A percentile compares a stretch with the other conserved stretches of the same genome.
Conservation (phyloP, 2,329 filamentous ascomycete species). For the Fusarium drepaniforme region DNA sequence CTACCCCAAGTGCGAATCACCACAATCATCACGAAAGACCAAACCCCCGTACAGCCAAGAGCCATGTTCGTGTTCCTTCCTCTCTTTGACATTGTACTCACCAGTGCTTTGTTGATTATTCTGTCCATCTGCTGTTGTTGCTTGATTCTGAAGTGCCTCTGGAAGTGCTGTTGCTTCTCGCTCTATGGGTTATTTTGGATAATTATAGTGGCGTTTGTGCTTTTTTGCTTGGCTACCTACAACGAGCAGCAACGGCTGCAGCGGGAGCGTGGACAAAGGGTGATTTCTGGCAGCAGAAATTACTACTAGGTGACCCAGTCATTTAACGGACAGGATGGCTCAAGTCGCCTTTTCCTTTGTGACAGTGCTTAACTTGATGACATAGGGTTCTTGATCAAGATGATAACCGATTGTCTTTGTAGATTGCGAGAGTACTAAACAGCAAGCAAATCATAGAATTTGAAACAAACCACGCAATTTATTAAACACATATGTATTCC, state of each 20-base stretch:
- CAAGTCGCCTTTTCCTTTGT: not conserved
- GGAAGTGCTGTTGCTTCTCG: not conserved
- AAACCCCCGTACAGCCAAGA: not conserved
- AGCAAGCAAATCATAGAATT: not conserved
- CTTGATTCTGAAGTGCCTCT: not conserved
- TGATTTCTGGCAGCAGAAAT: no score
- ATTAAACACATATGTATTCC: not conserved
- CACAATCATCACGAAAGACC: not conserved
- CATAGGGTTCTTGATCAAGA: not conserved
- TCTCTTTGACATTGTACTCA: not conserved
- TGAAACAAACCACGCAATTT: not conserved
- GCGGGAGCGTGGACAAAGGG: no score
- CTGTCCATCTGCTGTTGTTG: not conserved
- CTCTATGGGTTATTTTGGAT: not conserved
- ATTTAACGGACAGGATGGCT: not conserved
- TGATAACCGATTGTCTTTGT: not conserved
- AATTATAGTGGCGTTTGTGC: not conserved
- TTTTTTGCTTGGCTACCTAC: not conserved
- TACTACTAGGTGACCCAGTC: not conserved
- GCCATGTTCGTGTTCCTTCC: not conserved
- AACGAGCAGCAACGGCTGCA: no score
- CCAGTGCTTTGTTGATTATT: not conserved
- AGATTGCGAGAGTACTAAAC: not conserved
- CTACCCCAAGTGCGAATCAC: not conserved
- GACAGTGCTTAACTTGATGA: not conserved